Conservation (phyloP, 352 stramenopile species). For the Pythium scleroteichum region DNA sequence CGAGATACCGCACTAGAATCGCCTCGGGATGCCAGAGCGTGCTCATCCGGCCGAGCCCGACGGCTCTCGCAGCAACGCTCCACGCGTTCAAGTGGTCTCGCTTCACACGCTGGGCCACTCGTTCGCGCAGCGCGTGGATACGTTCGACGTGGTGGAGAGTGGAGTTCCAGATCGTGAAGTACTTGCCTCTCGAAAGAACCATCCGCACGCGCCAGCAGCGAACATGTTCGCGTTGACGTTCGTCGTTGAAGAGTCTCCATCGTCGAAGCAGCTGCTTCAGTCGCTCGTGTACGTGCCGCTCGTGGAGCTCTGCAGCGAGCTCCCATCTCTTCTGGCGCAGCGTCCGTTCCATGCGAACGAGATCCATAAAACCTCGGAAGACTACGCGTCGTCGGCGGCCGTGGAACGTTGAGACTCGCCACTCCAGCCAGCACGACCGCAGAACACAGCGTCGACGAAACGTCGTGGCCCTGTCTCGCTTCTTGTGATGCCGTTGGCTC, state of each 20-base stretch:
- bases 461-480: background rate
- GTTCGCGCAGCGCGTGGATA: background rate
- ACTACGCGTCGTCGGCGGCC: background rate
- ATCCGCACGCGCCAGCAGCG: constrained; percentile 13
- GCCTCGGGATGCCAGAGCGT: constrained; percentile 23
- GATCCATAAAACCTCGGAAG: constrained; percentile 14
- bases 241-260: constrained; percentile 18
- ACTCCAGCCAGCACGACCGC: constrained; percentile 8
- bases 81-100: constrained; percentile 11
- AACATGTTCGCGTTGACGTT: constrained; percentile 14
- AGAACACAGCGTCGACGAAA: background rate
- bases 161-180: constrained; percentile 16
- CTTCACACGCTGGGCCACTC: background rate
- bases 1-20: constrained; percentile 13
- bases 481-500: background rate
- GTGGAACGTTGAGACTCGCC: constrained; percentile 12
- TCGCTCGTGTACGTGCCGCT: constrained; percentile 1
- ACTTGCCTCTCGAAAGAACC: constrained; percentile 16
- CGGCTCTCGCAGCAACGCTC: constrained; percentile 1
- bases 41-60: constrained; percentile 6
- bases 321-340: background rate
- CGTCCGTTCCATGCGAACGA: background rate
- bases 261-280: constrained; percentile 5
- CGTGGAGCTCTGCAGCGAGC: background rate
- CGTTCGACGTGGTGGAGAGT: constrained; percentile 1